Base-by-base conservation (phyloP, 2,329 filamentous ascomycete genomes). In the Tolypocladium guangdongense region DNA sequence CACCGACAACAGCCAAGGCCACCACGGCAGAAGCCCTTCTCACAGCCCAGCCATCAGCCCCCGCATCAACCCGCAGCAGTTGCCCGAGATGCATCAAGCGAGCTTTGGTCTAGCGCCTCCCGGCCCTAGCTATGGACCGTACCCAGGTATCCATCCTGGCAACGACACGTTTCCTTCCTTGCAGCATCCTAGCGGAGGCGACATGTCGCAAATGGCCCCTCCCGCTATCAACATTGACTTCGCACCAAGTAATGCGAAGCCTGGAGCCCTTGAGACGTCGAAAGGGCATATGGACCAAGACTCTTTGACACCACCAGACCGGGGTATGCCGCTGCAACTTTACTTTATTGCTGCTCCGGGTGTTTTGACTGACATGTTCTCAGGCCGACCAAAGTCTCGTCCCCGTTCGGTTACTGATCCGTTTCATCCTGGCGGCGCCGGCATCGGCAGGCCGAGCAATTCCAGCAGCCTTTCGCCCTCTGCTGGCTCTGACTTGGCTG, bases 211-310 rank as follows among this genome's bases (percentile, higher is more conserved):
- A 60, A 93, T 95, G 85, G 87, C 86, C 4, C 88, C 91, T n/a
- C 91, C 91, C 0, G 88, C 91, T 51, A 96, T 96, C 70, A 95
- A 93, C 65, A 93, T 96, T 61, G 88, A 96, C 66, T 90, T 89
- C 68, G 91, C 90, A 18, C 91, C 91, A 27, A 84, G 84, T 81
- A 87, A 51, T 74, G 80, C 54, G 36, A 69, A 66, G 55, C 61
- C 59, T 32, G 62, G 59, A 36, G 52, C 59, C 35, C 71, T 70
- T 53, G 65, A 68, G 48, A 79, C 81, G 32, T 75, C 78, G 22
- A 88, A 87, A 63, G 71, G 78, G 33, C 76, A 77, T n/a, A 74
- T 84, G 59, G 83, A 89, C 59, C 78, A 84, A 58, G 88, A 95
- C 66, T 90, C 90, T 4, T 72, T 96, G 57, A 93, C 87, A 50